phyloP scores from a whole-genome alignment of 176 grass and related monocot species.

The Triticum timopheevii region DNA sequence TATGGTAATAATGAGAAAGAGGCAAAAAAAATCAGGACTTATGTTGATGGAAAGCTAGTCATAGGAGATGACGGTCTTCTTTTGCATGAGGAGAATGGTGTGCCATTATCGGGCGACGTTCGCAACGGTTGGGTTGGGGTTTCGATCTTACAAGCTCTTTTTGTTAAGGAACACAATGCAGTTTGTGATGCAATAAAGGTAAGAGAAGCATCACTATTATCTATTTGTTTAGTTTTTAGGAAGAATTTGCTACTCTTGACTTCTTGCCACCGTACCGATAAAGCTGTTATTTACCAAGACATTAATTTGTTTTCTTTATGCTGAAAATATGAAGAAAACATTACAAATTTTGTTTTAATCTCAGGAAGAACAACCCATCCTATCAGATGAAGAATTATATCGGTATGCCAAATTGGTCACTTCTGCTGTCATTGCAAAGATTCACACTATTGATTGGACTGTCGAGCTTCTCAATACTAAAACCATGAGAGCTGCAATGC shows the following conservation, averaged over 20 bases:
- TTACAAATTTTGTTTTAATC: slow-evolving; percentile 1
- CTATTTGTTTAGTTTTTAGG: slow-evolving; percentile 23
- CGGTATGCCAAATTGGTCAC: slow-evolving; percentile 55
- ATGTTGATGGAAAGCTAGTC: slow-evolving; percentile 58
- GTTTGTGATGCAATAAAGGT: slow-evolving; percentile 67
- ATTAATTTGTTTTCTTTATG: slow-evolving; percentile 15
- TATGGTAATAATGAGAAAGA: slow-evolving; percentile 42
- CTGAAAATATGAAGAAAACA: slow-evolving; percentile 3
- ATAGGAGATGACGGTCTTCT: slow-evolving; percentile 48
- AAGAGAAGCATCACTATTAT: slow-evolving; percentile 6
- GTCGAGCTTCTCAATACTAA: slow-evolving; percentile 63
- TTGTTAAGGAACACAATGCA: slow-evolving; percentile 59
- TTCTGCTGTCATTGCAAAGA: slow-evolving; percentile 63
- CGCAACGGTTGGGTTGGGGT: slow-evolving; percentile 62
- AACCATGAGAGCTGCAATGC: slow-evolving; percentile 48
- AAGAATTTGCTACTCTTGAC: neutral
- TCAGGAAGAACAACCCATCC: slow-evolving; percentile 38
- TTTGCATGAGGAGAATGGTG: slow-evolving; percentile 33
- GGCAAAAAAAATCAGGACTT: slow-evolving; percentile 34
- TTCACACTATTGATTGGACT: slow-evolving; percentile 78
- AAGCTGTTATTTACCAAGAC: slow-evolving; percentile 7
- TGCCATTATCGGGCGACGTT: slow-evolving; percentile 45
- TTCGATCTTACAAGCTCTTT: slow-evolving; percentile 63
- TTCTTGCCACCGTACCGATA: neutral
- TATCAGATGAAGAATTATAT: slow-evolving; percentile 52